These are phyloP conservation scores for Eutrema yunnanense DNA, from an alignment of 345 rosid species.

Conservation along the genomic window DNA sequence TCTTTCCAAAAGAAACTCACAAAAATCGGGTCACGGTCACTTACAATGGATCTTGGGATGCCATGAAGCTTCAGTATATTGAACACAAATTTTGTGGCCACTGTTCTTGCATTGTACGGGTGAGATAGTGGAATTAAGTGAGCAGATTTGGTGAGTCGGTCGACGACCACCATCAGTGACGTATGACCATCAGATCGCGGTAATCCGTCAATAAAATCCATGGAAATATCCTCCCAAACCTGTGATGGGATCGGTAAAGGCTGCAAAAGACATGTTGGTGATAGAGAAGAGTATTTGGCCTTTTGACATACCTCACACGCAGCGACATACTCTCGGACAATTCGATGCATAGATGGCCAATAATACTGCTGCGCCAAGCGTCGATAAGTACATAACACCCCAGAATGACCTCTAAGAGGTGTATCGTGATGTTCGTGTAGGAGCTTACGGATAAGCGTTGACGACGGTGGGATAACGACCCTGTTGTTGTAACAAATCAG, in stretches of 20 bases:
- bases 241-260: not conserved
- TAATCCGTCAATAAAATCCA: not conserved
- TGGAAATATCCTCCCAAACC: too few species aligned
- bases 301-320: not conserved
- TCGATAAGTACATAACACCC: not conserved
- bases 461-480: too few species aligned
- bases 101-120: fast-evolving
- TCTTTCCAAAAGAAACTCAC: not conserved
- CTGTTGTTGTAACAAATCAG: too few species aligned
- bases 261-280: not conserved
- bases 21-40: not conserved
- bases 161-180: too few species aligned
- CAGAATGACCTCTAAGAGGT: not conserved
- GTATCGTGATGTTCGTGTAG: not conserved
- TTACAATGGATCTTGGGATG: not conserved
- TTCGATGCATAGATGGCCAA: not conserved
- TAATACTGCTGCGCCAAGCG: not conserved
- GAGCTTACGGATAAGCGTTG: too few species aligned
- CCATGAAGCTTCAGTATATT: not conserved
- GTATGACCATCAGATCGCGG: not conserved
- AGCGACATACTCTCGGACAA: not conserved
- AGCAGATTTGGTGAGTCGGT: too few species aligned
- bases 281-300: not conserved
- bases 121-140: too few species aligned
- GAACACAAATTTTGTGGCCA: not conserved